Evolutionary conservation across 2,329 filamentous ascomycete genomes (phyloP).

Genomic region (Penicillium thymicola): DNA sequence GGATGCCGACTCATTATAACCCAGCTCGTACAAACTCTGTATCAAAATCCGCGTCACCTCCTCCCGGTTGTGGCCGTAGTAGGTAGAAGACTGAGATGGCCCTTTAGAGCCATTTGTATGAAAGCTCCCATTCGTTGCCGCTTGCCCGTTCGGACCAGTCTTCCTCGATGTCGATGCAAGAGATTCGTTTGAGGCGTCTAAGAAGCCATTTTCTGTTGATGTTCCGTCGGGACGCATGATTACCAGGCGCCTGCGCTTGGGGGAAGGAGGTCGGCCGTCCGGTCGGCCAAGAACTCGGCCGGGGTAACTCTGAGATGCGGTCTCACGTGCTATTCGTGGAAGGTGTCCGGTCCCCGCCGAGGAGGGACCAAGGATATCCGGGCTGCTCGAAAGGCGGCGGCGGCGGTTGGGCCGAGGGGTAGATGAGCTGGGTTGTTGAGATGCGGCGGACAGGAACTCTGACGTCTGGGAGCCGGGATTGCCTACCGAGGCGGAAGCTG

Average conservation of each 20-base stretch:
- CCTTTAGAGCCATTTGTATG: conserved; percentile 41
- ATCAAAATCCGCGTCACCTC: conserved; percentile 91
- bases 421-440: conserved; percentile 9
- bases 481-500: conserved; percentile 38
- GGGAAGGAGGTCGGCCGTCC: conserved; percentile 36
- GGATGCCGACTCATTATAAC: conserved; percentile 74
- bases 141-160: conserved; percentile 57
- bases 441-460: conserved; percentile 4
- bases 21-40: conserved; percentile 84
- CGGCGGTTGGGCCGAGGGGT: conserved; percentile 12
- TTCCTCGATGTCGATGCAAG: conserved; percentile 45
- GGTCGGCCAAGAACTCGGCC: conserved; percentile 25
- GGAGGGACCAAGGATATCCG: conserved; percentile 23
- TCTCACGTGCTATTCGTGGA: conserved; percentile 25
- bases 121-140: conserved; percentile 39
- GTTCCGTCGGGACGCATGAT: conserved; percentile 64
- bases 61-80: conserved; percentile 84
- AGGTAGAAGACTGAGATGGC: conserved; percentile 46
- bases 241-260: conserved; percentile 59
- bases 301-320: conserved; percentile 24
- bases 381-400: conserved; percentile 32
- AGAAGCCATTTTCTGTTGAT: conserved; percentile 55
- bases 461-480: conserved; percentile 19
- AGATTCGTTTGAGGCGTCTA: conserved; percentile 57
- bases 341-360: conserved; percentile 22